Percentiles rank a stretch among this genome's conserved stretches.
These are phyloP conservation scores for Diutina catenulata DNA, from an alignment of 1,139 yeast genomes.

Conservation along the genomic window DNA sequence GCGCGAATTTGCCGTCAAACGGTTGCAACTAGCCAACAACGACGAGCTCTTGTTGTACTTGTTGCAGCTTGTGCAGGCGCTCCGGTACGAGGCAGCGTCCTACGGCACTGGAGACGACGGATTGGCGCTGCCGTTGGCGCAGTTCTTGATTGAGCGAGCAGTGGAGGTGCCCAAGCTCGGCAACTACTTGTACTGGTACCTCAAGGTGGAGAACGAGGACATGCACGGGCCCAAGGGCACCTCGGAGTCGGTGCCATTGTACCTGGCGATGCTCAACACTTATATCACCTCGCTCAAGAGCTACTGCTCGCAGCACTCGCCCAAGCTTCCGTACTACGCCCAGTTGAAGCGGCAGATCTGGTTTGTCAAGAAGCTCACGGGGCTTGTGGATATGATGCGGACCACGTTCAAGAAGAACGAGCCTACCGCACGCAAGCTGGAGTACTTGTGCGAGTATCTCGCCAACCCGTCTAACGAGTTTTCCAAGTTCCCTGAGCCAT, in stretches of 20 bases:
- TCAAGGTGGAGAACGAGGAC: conserved; percentile 78
- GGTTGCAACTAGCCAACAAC: conserved; percentile 68
- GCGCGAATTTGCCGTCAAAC: conserved; percentile 77
- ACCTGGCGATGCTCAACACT: conserved; percentile 24
- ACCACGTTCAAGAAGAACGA: conserved; percentile 31
- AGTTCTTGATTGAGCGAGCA: conserved; percentile 66
- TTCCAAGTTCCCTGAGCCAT: conserved; percentile 34
- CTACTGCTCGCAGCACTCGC: conserved; percentile 14
- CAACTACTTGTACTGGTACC: conserved; percentile 83
- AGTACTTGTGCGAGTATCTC: conserved; percentile 29
- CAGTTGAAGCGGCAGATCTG: conserved; percentile 32
- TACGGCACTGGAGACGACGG: conserved; percentile 14
- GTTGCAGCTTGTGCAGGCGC: conserved; percentile 85
- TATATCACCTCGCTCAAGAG: conserved; percentile 28
- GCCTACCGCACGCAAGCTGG: conserved; percentile 31
- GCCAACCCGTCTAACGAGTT: conserved; percentile 30
- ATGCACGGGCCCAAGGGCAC: conserved; percentile 20
- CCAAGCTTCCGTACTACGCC: conserved; percentile 24
- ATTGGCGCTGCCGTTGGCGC: conserved; percentile 52
- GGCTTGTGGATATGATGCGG: conserved; percentile 28
- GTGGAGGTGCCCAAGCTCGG: conserved; percentile 58
- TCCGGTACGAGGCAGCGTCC: conserved; percentile 50
- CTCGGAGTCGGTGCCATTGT: too few species aligned
- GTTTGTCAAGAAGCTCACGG: conserved; percentile 32
- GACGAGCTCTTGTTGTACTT: conserved; percentile 72